Conservation (phyloP, 805 yeast genomes). For the Candida fluviatilis region DNA sequence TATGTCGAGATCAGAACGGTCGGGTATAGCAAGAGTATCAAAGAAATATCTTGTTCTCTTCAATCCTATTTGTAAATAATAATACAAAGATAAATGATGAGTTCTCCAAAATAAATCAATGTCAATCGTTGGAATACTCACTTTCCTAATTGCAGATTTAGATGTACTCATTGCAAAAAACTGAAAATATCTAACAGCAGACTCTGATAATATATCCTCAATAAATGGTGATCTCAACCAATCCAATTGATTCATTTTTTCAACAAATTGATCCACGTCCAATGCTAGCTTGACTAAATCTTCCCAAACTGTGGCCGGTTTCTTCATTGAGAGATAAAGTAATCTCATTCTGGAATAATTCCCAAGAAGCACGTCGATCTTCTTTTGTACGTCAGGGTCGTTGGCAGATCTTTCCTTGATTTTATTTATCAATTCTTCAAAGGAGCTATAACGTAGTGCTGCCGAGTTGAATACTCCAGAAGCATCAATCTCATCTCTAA, state of each 20-base stretch:
- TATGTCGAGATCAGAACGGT: not conserved
- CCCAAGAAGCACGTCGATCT: conserved; percentile 5
- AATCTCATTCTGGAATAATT: conserved; percentile 12
- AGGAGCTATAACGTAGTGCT: not conserved
- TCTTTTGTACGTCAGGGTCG: conserved; percentile 2
- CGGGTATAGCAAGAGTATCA: not conserved
- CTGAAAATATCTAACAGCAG: conserved; percentile 15
- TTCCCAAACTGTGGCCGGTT: conserved; percentile 9
- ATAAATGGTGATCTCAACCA: conserved; percentile 15
- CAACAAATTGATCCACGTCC: conserved; percentile 20
- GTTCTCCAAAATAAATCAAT: conserved; percentile 27
- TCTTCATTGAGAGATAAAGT: conserved; percentile 8
- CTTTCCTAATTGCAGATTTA: conserved; percentile 1
- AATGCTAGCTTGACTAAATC: conserved; percentile 23
- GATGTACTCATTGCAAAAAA: conserved; percentile 10
- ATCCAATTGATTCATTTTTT: conserved; percentile 16
- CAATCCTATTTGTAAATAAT: conserved; percentile 12
- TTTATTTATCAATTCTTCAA: not conserved
- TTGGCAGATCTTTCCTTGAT: conserved; percentile 1
- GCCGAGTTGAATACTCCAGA: not conserved
- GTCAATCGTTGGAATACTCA: conserved; percentile 21
- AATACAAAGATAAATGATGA: conserved; percentile 16
- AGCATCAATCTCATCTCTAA: not conserved
- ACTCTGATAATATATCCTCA: conserved; percentile 10
- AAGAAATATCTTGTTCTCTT: not conserved